Evolutionary conservation across 176 grass and related monocot genomes (phyloP).

Genomic region (Avena sativa): DNA sequence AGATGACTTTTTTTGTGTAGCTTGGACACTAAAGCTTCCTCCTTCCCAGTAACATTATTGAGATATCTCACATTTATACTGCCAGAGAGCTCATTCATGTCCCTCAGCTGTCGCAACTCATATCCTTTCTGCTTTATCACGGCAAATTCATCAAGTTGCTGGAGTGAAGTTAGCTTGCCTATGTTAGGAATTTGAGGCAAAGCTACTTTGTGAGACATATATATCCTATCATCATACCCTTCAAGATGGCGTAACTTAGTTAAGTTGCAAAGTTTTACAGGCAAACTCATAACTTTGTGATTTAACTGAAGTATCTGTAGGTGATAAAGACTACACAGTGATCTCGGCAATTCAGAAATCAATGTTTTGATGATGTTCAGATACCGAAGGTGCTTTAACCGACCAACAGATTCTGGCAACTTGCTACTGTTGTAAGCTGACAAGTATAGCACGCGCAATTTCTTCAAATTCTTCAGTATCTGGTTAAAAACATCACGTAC

Average conservation of each 20-base stretch:
- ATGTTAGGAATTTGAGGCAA: not conserved
- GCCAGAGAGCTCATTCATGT: slow-evolving; percentile 29
- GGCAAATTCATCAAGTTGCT: not conserved
- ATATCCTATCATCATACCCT: too few relatives aligned
- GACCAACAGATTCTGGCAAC: not conserved
- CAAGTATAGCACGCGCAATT: not conserved
- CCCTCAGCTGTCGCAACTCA: slow-evolving; percentile 8
- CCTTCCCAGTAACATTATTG: slow-evolving; percentile 2
- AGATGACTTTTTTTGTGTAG: not conserved
- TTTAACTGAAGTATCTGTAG: too few relatives aligned
- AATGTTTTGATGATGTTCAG: too few relatives aligned
- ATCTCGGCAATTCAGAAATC: too few relatives aligned
- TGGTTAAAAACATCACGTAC: not conserved
- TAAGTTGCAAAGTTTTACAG: too few relatives aligned
- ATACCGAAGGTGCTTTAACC: not conserved
- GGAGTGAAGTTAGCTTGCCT: slow-evolving; percentile 31
- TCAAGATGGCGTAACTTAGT: too few relatives aligned
- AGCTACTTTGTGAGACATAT: not conserved
- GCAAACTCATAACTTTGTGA: too few relatives aligned
- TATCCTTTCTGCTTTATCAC: slow-evolving; percentile 31
- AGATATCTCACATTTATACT: not conserved
- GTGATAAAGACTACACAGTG: too few relatives aligned
- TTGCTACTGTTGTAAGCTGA: not conserved
- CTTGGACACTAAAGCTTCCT: not conserved
- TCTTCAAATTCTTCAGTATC: not conserved